Conservation (phyloP, 306 rosid species). For the Casuarina equisetifolia region DNA sequence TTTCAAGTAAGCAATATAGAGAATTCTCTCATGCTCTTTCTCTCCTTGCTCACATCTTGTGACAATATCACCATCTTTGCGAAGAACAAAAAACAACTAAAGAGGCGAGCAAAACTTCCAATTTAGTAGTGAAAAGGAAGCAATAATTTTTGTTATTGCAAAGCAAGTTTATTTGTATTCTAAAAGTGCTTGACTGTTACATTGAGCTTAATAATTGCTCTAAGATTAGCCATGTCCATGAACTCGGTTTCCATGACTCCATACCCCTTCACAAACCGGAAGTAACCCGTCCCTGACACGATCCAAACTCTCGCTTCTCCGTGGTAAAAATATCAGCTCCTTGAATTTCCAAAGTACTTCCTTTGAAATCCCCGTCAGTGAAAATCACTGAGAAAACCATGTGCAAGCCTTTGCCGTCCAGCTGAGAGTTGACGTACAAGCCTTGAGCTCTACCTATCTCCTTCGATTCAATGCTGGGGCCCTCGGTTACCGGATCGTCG, state of each 20-base stretch:
- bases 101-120: no score
- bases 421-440: conserved; percentile 48
- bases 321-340: conserved; percentile 42
- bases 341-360: conserved; percentile 63
- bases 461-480: conserved; percentile 39
- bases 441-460: conserved; percentile 66
- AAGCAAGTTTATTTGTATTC: not conserved
- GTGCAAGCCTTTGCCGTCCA: conserved; percentile 50
- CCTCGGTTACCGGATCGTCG: conserved; percentile 55
- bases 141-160: no score
- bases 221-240: conserved; percentile 47
- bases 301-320: conserved; percentile 51
- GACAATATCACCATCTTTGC: no score
- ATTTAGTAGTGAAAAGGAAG: no score
- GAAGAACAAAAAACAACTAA: no score
- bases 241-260: conserved; percentile 60
- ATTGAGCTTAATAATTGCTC: conserved; percentile 53
- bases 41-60: no score
- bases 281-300: conserved; percentile 65
- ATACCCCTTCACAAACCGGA: conserved; percentile 57
- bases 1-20: no score
- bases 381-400: conserved; percentile 58
- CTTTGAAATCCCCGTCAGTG: conserved; percentile 46
- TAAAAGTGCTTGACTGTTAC: conserved; percentile 49
- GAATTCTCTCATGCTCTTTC: no score